A percentile compares a stretch with the other conserved stretches of the same genome.
Evolutionary conservation across 2,329 filamentous ascomycete species (phyloP).

Genomic region (Orbilia blumenaviensis): DNA sequence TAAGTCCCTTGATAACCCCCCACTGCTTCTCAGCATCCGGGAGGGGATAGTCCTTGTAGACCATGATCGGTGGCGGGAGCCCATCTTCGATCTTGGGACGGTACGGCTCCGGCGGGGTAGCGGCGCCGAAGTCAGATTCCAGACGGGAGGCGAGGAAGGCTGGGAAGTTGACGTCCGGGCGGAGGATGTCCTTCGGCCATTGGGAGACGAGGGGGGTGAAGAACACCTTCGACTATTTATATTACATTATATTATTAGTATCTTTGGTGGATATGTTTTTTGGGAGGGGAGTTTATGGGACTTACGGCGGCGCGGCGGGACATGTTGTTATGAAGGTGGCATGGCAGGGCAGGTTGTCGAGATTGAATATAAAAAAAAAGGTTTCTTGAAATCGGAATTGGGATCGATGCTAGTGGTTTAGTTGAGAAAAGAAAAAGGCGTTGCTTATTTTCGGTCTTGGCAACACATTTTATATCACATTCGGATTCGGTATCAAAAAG

Average conservation of each 20-base stretch:
- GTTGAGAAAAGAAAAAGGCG: not conserved
- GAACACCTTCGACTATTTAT: slow-evolving; percentile 54
- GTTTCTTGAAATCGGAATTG: no score
- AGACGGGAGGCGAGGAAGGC: slow-evolving; percentile 66
- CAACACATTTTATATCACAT: slow-evolving; percentile 24
- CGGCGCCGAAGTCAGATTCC: slow-evolving; percentile 58
- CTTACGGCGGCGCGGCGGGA: slow-evolving; percentile 38
- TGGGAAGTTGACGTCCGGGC: slow-evolving; percentile 71
- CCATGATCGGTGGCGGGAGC: not conserved
- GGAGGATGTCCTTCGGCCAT: slow-evolving; percentile 73
- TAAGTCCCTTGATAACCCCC: slow-evolving; percentile 69
- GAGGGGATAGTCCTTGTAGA: not conserved
- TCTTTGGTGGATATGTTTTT: not conserved
- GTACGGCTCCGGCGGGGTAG: slow-evolving; percentile 22
- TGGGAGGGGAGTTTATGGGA: not conserved
- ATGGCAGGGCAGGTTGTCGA: not conserved
- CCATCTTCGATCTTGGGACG: slow-evolving; percentile 30
- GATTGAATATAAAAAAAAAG: no score
- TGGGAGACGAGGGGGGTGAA: slow-evolving; percentile 66
- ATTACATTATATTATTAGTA: slow-evolving; percentile 17
- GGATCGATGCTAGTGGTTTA: not conserved
- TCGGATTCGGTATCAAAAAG: no score
- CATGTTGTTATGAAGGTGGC: not conserved
- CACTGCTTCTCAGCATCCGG: slow-evolving; percentile 67
- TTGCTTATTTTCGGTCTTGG: not conserved